Base-by-base conservation (phyloP, 805 yeast species). In the Starmerella asiatica region DNA sequence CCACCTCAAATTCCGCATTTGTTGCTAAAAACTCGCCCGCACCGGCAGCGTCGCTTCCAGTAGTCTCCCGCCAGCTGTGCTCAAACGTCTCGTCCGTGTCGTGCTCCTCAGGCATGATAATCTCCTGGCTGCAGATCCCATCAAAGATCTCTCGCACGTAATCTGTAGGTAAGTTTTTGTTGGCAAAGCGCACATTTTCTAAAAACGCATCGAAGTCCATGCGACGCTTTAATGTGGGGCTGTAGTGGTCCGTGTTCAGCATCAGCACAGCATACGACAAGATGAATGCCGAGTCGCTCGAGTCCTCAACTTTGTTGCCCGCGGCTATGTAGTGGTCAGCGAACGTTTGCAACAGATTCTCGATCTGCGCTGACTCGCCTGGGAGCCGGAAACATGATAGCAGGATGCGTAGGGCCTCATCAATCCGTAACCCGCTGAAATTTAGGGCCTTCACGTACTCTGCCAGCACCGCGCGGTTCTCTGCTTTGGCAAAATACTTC, bases 331-430 rank as follows among this genome's bases (percentile, higher is more conserved):
- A 91, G 43, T 81, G 73, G 31, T 75, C 76, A 3, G 93, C 85
- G 59, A 91, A 91, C 5, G 74, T 66, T 53, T 88, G 96, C 21
- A 91, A 79, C 14, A 88, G 73, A 52, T 95, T 70, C 58, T 91
- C 98, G 56, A 91, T 91, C 58, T 84, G 95, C 55, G 85, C 97
- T 0, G 96, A 80, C 61, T 91, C 99, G 44, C 99, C 99, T 1
- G 97, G 97, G 36, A 91, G 67, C 57, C 98, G 72, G 56, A 91
- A 88, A 17, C 80, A 72, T 41, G 81, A 79, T 49, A 93, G 65
- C 44, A 91, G 59, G 40, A 81, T 68, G 53, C 99, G 70, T 38
- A 91, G 64, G 0, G 95, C 95, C 59, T 88, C 96, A 58, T 91
- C 99, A 2, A 93, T 88, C 53, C 98, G 68, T 50, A 80, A 64